phyloP scores from a whole-genome alignment of 1,284 basidiomycete species.

The Fistulinella cinereoalba region DNA sequence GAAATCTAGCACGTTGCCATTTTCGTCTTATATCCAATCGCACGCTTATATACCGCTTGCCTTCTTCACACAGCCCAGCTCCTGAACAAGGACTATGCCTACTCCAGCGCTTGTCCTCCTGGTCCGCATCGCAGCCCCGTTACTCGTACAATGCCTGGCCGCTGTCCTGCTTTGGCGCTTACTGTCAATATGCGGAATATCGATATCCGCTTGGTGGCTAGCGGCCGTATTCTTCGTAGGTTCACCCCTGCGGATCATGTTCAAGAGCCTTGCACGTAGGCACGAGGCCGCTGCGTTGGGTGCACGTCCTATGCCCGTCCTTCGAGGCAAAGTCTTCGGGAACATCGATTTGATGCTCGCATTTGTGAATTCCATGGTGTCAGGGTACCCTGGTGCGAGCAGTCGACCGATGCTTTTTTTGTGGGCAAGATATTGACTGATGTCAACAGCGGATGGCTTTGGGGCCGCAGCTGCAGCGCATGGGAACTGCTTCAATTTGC shows the following conservation, averaged over 20 bases:
- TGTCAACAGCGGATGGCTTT: conserved; percentile 15
- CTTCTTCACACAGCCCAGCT: no score
- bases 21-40: no score
- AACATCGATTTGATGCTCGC: conserved; percentile 23
- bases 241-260: conserved; percentile 11
- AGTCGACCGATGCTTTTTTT: background rate
- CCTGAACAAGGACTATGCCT: no score
- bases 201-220: conserved; percentile 13
- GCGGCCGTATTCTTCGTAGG: conserved; percentile 1
- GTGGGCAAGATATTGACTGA: background rate
- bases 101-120: conserved; percentile 14
- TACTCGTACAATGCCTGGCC: conserved; percentile 1
- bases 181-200: conserved; percentile 3
- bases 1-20: no score
- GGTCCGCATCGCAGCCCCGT: background rate
- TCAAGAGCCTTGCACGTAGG: conserved; percentile 7
- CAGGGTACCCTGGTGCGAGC: conserved; percentile 25
- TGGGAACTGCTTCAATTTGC: conserved; percentile 21
- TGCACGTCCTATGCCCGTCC: conserved; percentile 17
- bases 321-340: conserved; percentile 18
- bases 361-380: conserved; percentile 13
- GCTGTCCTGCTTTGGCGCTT: conserved; percentile 4
- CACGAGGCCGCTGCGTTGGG: conserved; percentile 24
- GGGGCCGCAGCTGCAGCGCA: conserved; percentile 5
- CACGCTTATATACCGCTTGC: no score